Evolutionary conservation across 2,329 filamentous ascomycete species (phyloP).

Genomic region (Didymella glomerata): DNA sequence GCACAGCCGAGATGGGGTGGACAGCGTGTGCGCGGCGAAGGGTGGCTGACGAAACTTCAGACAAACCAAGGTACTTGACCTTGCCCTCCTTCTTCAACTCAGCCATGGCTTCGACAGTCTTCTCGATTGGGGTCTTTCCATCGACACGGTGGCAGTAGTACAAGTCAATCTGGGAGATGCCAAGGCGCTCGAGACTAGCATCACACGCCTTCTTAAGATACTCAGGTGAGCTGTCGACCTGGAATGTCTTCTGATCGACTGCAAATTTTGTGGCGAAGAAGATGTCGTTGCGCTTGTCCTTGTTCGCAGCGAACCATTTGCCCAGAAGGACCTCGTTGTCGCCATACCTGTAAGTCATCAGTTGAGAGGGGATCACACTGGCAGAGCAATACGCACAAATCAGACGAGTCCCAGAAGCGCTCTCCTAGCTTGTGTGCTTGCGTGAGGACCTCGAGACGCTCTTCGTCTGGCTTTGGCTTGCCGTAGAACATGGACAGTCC

Average conservation of each 20-base stretch:
- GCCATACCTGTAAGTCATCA: conserved; percentile 26
- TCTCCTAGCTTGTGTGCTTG: conserved; percentile 60
- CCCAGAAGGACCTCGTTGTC: conserved; percentile 48
- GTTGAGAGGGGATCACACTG: not conserved
- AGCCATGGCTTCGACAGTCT: conserved; percentile 60
- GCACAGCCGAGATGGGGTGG: conserved; percentile 58
- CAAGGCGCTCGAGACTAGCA: conserved; percentile 53
- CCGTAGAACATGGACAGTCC: conserved; percentile 60
- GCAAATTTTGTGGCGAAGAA: conserved; percentile 56
- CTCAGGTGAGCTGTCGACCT: conserved; percentile 53
- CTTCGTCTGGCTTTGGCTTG: conserved; percentile 57
- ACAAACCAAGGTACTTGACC: conserved; percentile 58
- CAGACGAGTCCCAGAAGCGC: conserved; percentile 43
- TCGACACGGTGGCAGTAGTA: conserved; percentile 58
- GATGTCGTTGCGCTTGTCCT: conserved; percentile 56
- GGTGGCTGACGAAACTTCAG: conserved; percentile 55
- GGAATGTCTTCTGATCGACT: conserved; percentile 54
- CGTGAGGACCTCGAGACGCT: conserved; percentile 62
- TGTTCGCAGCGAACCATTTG: conserved; percentile 50
- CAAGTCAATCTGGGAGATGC: conserved; percentile 55
- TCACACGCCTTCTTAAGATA: conserved; percentile 52
- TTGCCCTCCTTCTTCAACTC: conserved; percentile 67
- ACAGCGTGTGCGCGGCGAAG: conserved; percentile 60
- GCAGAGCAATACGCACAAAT: conserved; percentile 31
- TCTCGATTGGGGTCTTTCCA: conserved; percentile 55